Evolutionary conservation across 192 early-diverging fungal genomes (phyloP), one percentile per base, ranked within the genome.

Genomic region (Gigaspora rosea): DNA sequence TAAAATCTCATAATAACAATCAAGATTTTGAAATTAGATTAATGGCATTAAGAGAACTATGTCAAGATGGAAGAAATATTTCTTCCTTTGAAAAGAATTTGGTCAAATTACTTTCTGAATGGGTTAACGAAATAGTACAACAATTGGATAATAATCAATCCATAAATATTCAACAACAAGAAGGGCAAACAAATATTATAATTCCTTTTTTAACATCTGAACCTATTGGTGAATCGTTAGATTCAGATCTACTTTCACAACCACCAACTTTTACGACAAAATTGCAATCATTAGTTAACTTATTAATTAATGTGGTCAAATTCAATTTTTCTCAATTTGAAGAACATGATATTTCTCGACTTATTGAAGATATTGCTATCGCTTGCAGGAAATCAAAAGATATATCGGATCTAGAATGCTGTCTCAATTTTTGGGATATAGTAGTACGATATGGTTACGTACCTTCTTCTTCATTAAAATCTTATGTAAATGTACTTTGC

Each of bases 261-360:
- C 36, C 33, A 48, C 36, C 33, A 16, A 66, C 35, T 6, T 48
- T n/a, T 65, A 51, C 82, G 73, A 8, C 82, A 84, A 65, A 35
- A 76, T 80, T 90, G 27, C 78, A 86, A 49, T 81, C 83, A 4
- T 86, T 88, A 8, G 72, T 90, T 66, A 80, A 78, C 15, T 80
- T 90, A 8, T 56, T 90, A 11, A 83, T 81, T 35, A 78, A 81
- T 8, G 82, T 86, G 3, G 80, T 86, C 70, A 86, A 84, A 73
- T 90, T 90, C 73, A 88, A 87, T 70, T 87, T 87, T 78, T 85
- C 85, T 6, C 80, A 85, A 63, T 86, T 90, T 72, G 88, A 90
- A 61, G 85, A 90, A 65, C 46, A 63, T 13, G 87, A 88, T 75
- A 84, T 88, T 36, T 77, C 86, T 3, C 62, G 78, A 32, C 73